Evolutionary conservation across 192 early-diverging fungal genomes (phyloP).

Genomic region (Jimgerdemannia lactiflua): DNA sequence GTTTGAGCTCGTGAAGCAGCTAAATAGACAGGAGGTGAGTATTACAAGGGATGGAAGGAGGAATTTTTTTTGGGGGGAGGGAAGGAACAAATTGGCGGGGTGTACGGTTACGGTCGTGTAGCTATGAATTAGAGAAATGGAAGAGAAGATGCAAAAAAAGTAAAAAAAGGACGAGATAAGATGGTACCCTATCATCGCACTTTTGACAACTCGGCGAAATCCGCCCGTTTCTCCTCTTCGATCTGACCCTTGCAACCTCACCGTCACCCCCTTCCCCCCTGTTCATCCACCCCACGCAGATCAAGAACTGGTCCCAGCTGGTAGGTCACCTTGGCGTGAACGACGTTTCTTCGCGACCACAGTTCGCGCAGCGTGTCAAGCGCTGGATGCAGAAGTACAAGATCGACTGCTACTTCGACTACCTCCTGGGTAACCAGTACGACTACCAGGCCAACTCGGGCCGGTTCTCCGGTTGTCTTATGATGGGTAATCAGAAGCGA

Average conservation of each 20-base stretch:
- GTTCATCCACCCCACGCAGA: constrained; percentile 17
- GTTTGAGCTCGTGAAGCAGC: constrained; percentile 24
- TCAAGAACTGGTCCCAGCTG: constrained; percentile 40
- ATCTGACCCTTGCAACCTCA: too few species aligned
- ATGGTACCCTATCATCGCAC: too few species aligned
- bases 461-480: constrained; percentile 30
- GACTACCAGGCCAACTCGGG: constrained; percentile 20
- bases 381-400: constrained; percentile 41
- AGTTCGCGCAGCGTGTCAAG: constrained; percentile 38
- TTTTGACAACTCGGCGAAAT: too few species aligned
- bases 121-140: too few species aligned
- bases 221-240: too few species aligned
- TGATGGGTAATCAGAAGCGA: constrained; percentile 33
- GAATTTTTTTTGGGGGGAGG: too few species aligned
- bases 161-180: too few species aligned
- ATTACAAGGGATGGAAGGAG: too few species aligned
- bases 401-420: constrained; percentile 38
- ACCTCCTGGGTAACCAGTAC: constrained; percentile 28
- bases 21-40: constrained; percentile 30
- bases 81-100: too few species aligned
- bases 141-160: too few species aligned
- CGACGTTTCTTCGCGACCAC: constrained; percentile 27
- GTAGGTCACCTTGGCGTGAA: constrained; percentile 33
- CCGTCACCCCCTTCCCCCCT: too few species aligned
- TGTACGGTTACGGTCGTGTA: too few species aligned